Evolutionary conservation across 192 early-diverging fungal genomes (phyloP).

Genomic region (Jimgerdemannia lactiflua): DNA sequence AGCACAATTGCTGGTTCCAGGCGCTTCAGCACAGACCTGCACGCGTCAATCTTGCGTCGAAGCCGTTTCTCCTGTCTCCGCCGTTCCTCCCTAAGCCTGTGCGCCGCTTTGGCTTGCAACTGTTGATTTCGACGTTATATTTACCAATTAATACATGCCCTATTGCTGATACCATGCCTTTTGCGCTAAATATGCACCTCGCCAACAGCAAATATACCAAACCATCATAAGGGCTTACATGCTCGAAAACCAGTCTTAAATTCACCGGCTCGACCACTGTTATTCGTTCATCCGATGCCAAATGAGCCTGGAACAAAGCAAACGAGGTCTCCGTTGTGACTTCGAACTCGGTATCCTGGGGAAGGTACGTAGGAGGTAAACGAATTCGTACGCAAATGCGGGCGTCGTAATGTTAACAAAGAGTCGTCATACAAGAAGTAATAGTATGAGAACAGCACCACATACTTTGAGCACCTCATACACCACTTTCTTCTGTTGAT

Average conservation of each 20-base stretch:
- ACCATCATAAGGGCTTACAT: conserved; percentile 21
- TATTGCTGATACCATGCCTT: conserved; percentile 13
- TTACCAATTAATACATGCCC: too few relatives aligned
- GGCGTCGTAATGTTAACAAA: too few relatives aligned
- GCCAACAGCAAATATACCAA: neutral
- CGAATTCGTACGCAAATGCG: too few relatives aligned
- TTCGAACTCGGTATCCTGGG: conserved; percentile 40
- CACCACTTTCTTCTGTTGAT: conserved; percentile 64
- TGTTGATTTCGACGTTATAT: conserved; percentile 40
- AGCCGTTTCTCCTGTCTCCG: conserved; percentile 65
- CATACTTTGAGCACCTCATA: conserved; percentile 56
- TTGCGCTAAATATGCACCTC: neutral
- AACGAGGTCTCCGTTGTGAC: conserved; percentile 45
- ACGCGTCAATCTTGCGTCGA: conserved; percentile 73
- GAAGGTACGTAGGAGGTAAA: too few relatives aligned
- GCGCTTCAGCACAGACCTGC: conserved; percentile 69
- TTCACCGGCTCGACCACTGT: conserved; percentile 22
- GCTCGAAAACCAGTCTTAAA: conserved; percentile 48
- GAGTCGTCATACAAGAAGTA: neutral
- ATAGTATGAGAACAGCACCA: neutral
- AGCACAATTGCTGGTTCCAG: conserved; percentile 57
- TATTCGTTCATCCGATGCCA: conserved; percentile 30
- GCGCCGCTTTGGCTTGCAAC: conserved; percentile 45
- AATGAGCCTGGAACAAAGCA: conserved; percentile 26
- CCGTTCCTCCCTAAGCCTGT: conserved; percentile 66